phyloP scores from a whole-genome alignment of 257 asterid genomes.

The Salvia miltiorrhiza region DNA sequence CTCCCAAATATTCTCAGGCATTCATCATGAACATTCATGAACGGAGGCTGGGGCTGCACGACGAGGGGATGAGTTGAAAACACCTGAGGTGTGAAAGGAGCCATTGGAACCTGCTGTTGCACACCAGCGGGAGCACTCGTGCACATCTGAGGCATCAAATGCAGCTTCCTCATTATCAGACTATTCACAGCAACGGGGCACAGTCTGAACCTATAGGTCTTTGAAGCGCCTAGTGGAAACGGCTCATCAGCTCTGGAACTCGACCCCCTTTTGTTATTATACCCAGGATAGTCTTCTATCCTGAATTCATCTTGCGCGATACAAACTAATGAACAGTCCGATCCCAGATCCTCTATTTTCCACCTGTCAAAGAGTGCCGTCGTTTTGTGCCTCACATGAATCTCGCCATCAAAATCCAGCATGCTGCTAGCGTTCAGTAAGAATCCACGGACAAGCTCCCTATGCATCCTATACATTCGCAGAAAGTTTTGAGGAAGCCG shows the following conservation, averaged over 20 bases:
- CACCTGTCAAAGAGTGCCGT: slow-evolving; percentile 32
- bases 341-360: slow-evolving; percentile 47
- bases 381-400: slow-evolving; percentile 52
- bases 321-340: slow-evolving; percentile 16
- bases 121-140: background rate
- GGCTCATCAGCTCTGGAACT: slow-evolving; percentile 40
- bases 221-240: slow-evolving; percentile 39
- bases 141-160: background rate
- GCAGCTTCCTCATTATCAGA: background rate
- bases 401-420: slow-evolving; percentile 36
- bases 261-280: slow-evolving; percentile 49
- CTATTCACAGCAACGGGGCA: background rate
- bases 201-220: slow-evolving; percentile 41
- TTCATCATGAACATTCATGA: background rate
- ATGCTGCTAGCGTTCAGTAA: slow-evolving; percentile 13
- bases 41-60: background rate
- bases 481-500: background rate
- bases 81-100: background rate
- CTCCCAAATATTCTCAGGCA: slow-evolving; percentile 27
- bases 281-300: slow-evolving; percentile 49
- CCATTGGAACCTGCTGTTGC: background rate
- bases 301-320: slow-evolving; percentile 33
- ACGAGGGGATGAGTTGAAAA: background rate
- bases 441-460: slow-evolving; percentile 41
- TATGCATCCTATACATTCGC: slow-evolving; percentile 40